Conservation (phyloP, 2,329 filamentous ascomycete species). For the Penicillium palitans region DNA sequence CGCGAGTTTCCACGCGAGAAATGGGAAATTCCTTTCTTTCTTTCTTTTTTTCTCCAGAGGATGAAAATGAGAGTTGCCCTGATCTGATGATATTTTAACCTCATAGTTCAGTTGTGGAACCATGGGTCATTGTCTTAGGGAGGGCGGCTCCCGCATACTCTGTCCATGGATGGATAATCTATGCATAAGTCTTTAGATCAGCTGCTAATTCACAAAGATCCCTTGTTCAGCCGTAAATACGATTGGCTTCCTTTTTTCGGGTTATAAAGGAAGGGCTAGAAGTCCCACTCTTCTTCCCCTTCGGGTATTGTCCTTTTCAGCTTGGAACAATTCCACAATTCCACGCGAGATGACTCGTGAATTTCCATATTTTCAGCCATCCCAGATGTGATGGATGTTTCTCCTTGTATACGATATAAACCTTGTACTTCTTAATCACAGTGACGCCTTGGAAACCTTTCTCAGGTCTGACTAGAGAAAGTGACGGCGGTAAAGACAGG, state of each 20-base stretch:
- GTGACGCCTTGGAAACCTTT: background rate
- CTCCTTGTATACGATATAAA: background rate
- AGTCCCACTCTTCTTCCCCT: background rate
- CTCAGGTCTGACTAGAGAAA: background rate
- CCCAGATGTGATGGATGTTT: background rate
- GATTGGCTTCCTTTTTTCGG: background rate
- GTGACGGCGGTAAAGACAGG: background rate
- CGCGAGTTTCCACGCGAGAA: background rate
- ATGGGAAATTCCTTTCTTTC: background rate
- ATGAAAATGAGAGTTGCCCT: too few species aligned
- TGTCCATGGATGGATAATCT: background rate
- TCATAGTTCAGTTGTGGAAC: slow-evolving; percentile 7
- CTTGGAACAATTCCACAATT: background rate
- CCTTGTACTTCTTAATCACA: background rate
- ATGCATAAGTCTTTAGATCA: background rate
- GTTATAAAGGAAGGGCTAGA: background rate
- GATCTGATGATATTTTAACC: background rate
- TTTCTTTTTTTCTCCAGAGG: background rate
- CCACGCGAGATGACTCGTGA: background rate
- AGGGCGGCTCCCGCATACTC: slow-evolving; percentile 12
- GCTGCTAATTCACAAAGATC: background rate
- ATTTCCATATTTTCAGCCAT: background rate
- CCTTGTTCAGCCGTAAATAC: background rate
- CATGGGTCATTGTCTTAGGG: slow-evolving; percentile 13
- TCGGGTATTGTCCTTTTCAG: background rate